phyloP scores from a whole-genome alignment of 2,329 filamentous ascomycete genomes.

The Trichophaea hybrida region DNA sequence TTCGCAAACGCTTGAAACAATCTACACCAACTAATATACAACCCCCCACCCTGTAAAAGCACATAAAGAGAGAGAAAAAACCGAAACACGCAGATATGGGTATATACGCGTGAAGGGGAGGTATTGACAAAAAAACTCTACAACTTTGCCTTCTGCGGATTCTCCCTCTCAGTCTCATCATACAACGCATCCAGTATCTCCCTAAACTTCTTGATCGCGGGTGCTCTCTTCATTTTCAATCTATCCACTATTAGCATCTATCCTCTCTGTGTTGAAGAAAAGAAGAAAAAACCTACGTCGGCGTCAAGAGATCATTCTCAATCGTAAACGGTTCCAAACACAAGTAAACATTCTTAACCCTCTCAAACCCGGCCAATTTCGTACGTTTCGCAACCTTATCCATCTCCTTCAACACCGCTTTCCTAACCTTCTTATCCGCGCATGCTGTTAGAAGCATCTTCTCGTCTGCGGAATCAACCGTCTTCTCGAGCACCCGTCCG shows the following conservation, averaged over 20 bases:
- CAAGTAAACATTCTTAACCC: conserved; percentile 57
- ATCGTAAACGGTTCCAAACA: conserved; percentile 82
- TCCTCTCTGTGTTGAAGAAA: background rate
- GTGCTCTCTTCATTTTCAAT: conserved; percentile 57
- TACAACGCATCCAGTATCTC: conserved; percentile 46
- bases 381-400: conserved; percentile 64
- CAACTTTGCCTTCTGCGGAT: conserved; percentile 36
- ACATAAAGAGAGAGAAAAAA: too few relatives aligned
- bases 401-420: conserved; percentile 63
- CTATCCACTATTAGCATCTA: conserved; percentile 32
- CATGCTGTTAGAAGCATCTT: conserved; percentile 53
- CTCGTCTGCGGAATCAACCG: conserved; percentile 49
- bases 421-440: conserved; percentile 53
- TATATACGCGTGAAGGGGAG: too few relatives aligned
- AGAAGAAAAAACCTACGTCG: conserved; percentile 52
- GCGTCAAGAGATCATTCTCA: conserved; percentile 79
- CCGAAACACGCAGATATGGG: too few relatives aligned
- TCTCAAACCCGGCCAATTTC: conserved; percentile 87
- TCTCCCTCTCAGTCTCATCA: conserved; percentile 36
- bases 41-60: too few relatives aligned
- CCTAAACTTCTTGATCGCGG: conserved; percentile 48
- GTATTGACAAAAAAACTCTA: conserved; percentile 28
- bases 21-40: too few relatives aligned
- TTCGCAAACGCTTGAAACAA: too few relatives aligned
- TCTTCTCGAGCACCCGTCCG: conserved; percentile 56